Evolutionary conservation across 768 basidiomycete species (phyloP).

Genomic region (Amanita subjunquillea): DNA sequence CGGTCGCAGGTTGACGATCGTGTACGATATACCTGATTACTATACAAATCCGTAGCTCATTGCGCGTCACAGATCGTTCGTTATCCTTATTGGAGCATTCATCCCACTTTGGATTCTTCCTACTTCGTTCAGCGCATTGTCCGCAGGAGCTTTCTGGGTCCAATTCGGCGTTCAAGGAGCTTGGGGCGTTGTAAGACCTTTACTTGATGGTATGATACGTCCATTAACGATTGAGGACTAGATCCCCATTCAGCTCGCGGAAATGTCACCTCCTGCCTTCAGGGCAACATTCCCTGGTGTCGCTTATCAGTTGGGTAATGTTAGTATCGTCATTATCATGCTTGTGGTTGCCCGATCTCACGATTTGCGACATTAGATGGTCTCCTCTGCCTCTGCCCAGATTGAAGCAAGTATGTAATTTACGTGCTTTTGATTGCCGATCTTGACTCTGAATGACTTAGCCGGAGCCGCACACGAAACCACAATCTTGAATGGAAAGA

Average conservation of each 20-base stretch:
- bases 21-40: constrained; percentile 21
- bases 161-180: constrained; percentile 88
- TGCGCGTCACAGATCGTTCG: constrained; percentile 31
- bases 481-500: constrained; percentile 29
- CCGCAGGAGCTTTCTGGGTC: constrained; percentile 80
- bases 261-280: constrained; percentile 84
- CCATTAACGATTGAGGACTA: constrained; percentile 23
- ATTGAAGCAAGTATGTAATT: constrained; percentile 57
- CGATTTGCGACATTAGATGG: constrained; percentile 25
- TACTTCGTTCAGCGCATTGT: constrained; percentile 48
- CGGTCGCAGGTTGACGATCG: constrained; percentile 77
- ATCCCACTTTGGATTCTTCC: constrained; percentile 86
- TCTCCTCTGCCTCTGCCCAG: constrained; percentile 66
- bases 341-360: neutral
- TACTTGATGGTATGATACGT: constrained; percentile 25
- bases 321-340: constrained; percentile 15
- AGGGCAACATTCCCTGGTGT: constrained; percentile 82
- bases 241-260: constrained; percentile 71
- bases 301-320: constrained; percentile 76
- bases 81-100: constrained; percentile 43
- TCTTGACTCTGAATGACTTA: constrained; percentile 11
- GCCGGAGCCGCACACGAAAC: constrained; percentile 56
- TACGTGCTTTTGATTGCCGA: neutral
- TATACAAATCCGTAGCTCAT: neutral
- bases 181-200: constrained; percentile 69